Conservation (phyloP, 2,329 filamentous ascomycete species). For the Ascochyta rabiei region DNA sequence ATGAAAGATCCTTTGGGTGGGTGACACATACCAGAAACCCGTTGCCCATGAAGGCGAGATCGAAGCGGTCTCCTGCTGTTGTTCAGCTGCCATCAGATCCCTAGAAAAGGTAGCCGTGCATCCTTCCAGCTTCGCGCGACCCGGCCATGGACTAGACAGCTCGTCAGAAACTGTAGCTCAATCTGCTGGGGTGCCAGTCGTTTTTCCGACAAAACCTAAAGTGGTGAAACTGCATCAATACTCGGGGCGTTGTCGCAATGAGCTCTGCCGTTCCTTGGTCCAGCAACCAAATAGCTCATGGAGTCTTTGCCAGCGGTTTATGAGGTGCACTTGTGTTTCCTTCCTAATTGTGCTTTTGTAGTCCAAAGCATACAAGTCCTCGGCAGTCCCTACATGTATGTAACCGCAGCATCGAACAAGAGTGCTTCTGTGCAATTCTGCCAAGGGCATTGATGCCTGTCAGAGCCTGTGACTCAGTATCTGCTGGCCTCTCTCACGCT, state of each 20-base stretch:
- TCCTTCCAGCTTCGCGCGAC: not conserved
- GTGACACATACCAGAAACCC: conserved; percentile 20
- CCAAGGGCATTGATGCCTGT: conserved; percentile 37
- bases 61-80: conserved; percentile 1
- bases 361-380: conserved; percentile 14
- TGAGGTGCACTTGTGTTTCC: not conserved
- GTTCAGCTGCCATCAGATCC: not conserved
- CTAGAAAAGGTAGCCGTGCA: not conserved
- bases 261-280: not conserved
- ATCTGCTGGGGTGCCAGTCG: not conserved
- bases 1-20: conserved; percentile 8
- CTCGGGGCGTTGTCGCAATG: not conserved
- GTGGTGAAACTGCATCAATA: not conserved
- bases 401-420: conserved; percentile 19
- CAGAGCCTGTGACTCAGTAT: conserved; percentile 27
- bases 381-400: conserved; percentile 24
- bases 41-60: conserved; percentile 1
- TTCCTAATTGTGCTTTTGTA: conserved; percentile 2
- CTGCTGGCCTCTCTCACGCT: conserved; percentile 38
- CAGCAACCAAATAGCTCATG: not conserved
- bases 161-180: not conserved
- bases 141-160: not conserved
- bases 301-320: not conserved
- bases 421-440: conserved; percentile 29
- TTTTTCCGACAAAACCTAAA: not conserved